Percentiles rank a stretch among this genome's conserved stretches.
These are phyloP conservation scores for Malbranchea zuffiana DNA, from an alignment of 2,329 filamentous ascomycete genomes.

Conservation along the genomic window DNA sequence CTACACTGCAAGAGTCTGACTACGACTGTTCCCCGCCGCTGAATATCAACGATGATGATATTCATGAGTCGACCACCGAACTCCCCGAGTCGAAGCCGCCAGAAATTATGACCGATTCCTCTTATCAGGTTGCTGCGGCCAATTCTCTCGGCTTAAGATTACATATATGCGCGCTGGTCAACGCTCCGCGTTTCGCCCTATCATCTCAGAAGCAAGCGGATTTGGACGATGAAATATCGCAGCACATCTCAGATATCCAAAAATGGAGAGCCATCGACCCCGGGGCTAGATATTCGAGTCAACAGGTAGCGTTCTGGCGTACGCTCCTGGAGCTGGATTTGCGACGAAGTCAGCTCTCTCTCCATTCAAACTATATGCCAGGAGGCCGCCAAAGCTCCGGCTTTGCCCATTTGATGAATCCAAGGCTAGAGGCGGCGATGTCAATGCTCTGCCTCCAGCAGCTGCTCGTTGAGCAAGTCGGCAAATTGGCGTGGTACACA, in stretches of 20 bases:
- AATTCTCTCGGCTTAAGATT: slow-evolving; percentile 19
- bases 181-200: slow-evolving; percentile 16
- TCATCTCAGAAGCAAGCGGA: slow-evolving; percentile 30
- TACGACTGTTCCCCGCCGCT: slow-evolving; percentile 41
- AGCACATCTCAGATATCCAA: slow-evolving; percentile 26
- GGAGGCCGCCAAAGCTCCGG: slow-evolving; percentile 24
- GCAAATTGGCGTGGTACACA: slow-evolving; percentile 23
- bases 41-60: slow-evolving; percentile 42
- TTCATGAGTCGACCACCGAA: slow-evolving; percentile 28
- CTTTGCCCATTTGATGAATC: slow-evolving; percentile 27
- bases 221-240: slow-evolving; percentile 31
- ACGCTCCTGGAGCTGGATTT: slow-evolving; percentile 27
- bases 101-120: slow-evolving; percentile 28
- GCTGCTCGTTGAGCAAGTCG: slow-evolving; percentile 24
- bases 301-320: slow-evolving; percentile 25
- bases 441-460: slow-evolving; percentile 30
- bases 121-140: slow-evolving; percentile 24
- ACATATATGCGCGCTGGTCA: slow-evolving; percentile 18
- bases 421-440: slow-evolving; percentile 28
- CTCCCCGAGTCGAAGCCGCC: slow-evolving; percentile 23
- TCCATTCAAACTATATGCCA: slow-evolving; percentile 31
- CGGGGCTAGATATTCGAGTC: slow-evolving; percentile 22
- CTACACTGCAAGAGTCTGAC: slow-evolving; percentile 32
- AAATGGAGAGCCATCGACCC: slow-evolving; percentile 20
- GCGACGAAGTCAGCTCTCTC: slow-evolving; percentile 28